phyloP scores from a whole-genome alignment of 805 yeast genomes.

The Osmozyma mogii region DNA sequence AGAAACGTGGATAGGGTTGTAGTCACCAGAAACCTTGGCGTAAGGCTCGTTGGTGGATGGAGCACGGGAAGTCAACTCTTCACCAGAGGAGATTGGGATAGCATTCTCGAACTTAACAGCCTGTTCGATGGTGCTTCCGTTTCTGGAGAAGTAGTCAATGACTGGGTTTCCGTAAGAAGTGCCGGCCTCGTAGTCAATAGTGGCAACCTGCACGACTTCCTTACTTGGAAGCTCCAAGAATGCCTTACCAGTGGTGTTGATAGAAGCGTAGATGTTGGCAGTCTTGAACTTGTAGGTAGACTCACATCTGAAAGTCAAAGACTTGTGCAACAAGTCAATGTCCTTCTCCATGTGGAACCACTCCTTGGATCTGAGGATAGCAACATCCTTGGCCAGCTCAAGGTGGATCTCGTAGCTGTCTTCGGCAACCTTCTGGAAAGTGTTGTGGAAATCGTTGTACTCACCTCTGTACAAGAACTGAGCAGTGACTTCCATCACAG shows the following conservation, averaged over 20 bases:
- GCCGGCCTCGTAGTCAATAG: conserved; percentile 82
- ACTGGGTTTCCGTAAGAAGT: conserved; percentile 97
- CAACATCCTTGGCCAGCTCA: conserved; percentile 77
- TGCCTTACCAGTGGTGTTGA: conserved; percentile 78
- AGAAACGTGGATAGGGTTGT: conserved; percentile 96
- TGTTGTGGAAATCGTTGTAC: conserved; percentile 80
- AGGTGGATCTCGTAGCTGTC: conserved; percentile 77
- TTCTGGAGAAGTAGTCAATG: conserved; percentile 82
- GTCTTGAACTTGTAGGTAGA: conserved; percentile 78
- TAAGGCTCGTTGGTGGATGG: conserved; percentile 96
- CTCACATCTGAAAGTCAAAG: conserved; percentile 81
- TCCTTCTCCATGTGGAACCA: conserved; percentile 86
- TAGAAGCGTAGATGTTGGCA: conserved; percentile 67
- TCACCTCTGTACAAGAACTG: conserved; percentile 95
- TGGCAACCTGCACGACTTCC: conserved; percentile 78
- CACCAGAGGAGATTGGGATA: conserved; percentile 70
- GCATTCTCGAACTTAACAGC: conserved; percentile 84
- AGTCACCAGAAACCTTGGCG: conserved; percentile 96
- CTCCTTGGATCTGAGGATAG: conserved; percentile 89
- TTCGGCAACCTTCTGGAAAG: conserved; percentile 83
- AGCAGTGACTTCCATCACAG: conserved; percentile 91
- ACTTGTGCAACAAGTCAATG: conserved; percentile 66
- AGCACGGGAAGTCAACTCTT: conserved; percentile 61
- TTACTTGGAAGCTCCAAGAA: conserved; percentile 85
- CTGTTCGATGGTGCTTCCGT: conserved; percentile 91